phyloP scores from a whole-genome alignment of 148 eudicot species.

The Bassia scoparia region DNA sequence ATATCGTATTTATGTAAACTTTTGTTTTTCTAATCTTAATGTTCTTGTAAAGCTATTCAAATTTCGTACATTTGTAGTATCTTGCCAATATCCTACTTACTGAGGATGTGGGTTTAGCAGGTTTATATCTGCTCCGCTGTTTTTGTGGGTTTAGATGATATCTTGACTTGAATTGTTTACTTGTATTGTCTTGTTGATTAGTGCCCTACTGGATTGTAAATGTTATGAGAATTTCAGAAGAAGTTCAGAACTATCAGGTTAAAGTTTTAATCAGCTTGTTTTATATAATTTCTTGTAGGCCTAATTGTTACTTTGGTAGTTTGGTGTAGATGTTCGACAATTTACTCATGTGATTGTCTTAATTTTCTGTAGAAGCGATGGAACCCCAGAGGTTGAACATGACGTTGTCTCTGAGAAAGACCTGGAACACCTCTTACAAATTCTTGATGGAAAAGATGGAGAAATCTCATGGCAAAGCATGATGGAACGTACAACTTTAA shows the following conservation, averaged over 20 bases:
- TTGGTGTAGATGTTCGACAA: neutral
- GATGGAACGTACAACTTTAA: constrained; percentile 72
- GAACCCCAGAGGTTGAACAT: constrained; percentile 37
- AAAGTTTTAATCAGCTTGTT: neutral
- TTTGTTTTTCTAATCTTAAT: no score
- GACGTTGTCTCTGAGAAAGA: constrained; percentile 58
- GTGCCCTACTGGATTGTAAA: constrained; percentile 22
- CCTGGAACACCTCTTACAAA: constrained; percentile 55
- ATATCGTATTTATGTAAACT: no score
- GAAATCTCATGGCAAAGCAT: constrained; percentile 63
- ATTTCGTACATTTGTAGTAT: no score
- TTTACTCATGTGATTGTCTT: constrained; percentile 5
- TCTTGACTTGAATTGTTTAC: no score
- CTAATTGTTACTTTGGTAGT: no score
- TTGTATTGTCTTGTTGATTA: no score
- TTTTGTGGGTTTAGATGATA: no score
- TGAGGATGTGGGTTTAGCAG: no score
- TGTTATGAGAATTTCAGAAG: constrained; percentile 1
- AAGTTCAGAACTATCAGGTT: neutral
- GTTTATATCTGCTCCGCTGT: no score
- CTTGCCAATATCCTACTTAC: no score
- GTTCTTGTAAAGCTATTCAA: no score
- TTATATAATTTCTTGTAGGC: neutral
- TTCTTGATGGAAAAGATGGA: constrained; percentile 64
- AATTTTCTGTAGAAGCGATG: constrained; percentile 28